phyloP scores from a whole-genome alignment of 1,139 yeast genomes.

The Candida frijolesensis region DNA sequence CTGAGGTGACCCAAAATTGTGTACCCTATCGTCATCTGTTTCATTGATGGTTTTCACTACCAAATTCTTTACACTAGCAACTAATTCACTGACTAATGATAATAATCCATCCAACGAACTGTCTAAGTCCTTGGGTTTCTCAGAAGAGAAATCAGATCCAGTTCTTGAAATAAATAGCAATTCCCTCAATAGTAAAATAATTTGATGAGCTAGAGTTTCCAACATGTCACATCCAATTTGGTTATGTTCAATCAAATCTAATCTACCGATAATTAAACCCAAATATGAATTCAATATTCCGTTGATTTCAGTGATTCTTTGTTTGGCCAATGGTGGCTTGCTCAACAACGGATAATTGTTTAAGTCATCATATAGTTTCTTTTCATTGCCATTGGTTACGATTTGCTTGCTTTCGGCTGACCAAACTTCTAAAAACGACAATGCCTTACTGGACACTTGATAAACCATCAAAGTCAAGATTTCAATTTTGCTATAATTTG shows the following conservation, averaged over 20 bases:
- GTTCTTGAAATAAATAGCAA: conserved; percentile 63
- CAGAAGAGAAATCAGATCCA: conserved; percentile 44
- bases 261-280: conserved; percentile 69
- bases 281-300: conserved; percentile 70
- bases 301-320: conserved; percentile 74
- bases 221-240: conserved; percentile 67
- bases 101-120: conserved; percentile 58
- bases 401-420: conserved; percentile 55
- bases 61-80: conserved; percentile 61
- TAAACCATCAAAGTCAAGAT: conserved; percentile 71
- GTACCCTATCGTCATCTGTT: conserved; percentile 28
- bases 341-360: conserved; percentile 46
- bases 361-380: conserved; percentile 34
- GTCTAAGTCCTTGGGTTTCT: conserved; percentile 51
- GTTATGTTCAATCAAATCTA: conserved; percentile 75
- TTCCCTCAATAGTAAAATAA: conserved; percentile 65
- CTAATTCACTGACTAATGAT: conserved; percentile 65
- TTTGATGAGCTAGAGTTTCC: conserved; percentile 68
- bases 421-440: conserved; percentile 76
- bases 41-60: conserved; percentile 57
- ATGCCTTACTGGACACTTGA: conserved; percentile 74
- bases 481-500: conserved; percentile 66
- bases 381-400: conserved; percentile 30
- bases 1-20: conserved; percentile 11
- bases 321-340: conserved; percentile 68